These are phyloP conservation scores for Ophiosphaerella korrae DNA, from an alignment of 2,329 filamentous ascomycete genomes.

Conservation along the genomic window DNA sequence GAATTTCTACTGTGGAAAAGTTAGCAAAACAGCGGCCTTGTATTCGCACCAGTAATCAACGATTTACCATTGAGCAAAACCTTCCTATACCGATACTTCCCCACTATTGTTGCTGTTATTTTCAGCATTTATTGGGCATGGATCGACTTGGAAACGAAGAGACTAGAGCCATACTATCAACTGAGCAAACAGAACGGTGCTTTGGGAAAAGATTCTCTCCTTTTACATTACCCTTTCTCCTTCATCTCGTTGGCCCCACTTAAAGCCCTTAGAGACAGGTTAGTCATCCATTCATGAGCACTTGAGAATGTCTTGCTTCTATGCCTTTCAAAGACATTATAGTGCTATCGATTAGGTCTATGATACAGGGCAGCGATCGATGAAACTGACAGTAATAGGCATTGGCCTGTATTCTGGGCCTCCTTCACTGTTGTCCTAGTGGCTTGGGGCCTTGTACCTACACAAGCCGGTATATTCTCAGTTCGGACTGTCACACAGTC, in stretches of 20 bases:
- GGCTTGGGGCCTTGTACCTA: constrained; percentile 61
- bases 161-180: constrained; percentile 66
- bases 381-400: constrained; percentile 40
- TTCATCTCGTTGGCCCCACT: constrained; percentile 53
- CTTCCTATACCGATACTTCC: constrained; percentile 56
- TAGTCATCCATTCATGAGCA: constrained; percentile 4
- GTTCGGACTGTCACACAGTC: constrained; percentile 36
- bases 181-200: constrained; percentile 57
- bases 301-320: neutral
- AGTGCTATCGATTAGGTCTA: neutral
- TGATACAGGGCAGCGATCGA: neutral
- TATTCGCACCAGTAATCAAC: constrained; percentile 44
- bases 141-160: constrained; percentile 64
- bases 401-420: constrained; percentile 60
- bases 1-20: constrained; percentile 54
- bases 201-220: constrained; percentile 51
- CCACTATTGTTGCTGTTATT: constrained; percentile 59
- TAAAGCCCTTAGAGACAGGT: constrained; percentile 43
- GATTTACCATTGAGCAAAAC: constrained; percentile 49
- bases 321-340: no score
- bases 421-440: constrained; percentile 57
- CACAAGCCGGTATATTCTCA: constrained; percentile 61
- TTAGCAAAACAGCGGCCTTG: constrained; percentile 49
- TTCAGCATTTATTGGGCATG: constrained; percentile 65
- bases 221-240: constrained; percentile 61